Percentiles rank a stretch among this genome's conserved stretches.
phyloP scores from a whole-genome alignment of 352 stramenopile genomes.

The Globisporangium sylvaticum region DNA sequence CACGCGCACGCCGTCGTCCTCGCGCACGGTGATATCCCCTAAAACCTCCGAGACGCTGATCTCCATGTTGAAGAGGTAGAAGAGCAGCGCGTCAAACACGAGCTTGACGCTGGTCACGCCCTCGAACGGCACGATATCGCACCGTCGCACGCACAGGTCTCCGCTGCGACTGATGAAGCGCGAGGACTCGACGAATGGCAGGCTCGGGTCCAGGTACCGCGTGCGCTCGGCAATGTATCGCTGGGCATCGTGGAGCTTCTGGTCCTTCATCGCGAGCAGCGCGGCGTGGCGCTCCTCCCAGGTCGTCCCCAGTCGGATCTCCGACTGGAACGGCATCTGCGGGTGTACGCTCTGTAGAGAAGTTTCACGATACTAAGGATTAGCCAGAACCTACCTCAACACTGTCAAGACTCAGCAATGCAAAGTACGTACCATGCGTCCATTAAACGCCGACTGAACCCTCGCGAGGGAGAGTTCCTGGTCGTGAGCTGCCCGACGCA shows the following conservation, averaged over 20 bases:
- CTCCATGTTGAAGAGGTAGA: slow-evolving; percentile 4
- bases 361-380: background rate
- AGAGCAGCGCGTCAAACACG: slow-evolving; percentile 1
- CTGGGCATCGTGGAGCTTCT: slow-evolving; percentile 28
- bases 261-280: slow-evolving; percentile 30
- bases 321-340: background rate
- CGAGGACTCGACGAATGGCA: slow-evolving; percentile 13
- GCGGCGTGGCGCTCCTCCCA: slow-evolving; percentile 21
- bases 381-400: background rate
- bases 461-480: background rate
- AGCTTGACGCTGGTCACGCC: background rate
- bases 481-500: background rate
- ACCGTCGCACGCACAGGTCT: background rate
- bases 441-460: background rate
- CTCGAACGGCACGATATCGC: background rate
- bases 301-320: slow-evolving; percentile 26
- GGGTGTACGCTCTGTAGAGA: background rate
- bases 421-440: background rate
- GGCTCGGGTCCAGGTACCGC: slow-evolving; percentile 28
- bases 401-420: background rate
- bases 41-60: slow-evolving; percentile 6
- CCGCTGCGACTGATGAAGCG: background rate
- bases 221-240: slow-evolving; percentile 32
- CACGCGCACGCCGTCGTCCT: background rate
- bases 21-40: background rate